Base-by-base conservation (phyloP, 2,329 filamentous ascomycete genomes). In the Diplodia corticola region DNA sequence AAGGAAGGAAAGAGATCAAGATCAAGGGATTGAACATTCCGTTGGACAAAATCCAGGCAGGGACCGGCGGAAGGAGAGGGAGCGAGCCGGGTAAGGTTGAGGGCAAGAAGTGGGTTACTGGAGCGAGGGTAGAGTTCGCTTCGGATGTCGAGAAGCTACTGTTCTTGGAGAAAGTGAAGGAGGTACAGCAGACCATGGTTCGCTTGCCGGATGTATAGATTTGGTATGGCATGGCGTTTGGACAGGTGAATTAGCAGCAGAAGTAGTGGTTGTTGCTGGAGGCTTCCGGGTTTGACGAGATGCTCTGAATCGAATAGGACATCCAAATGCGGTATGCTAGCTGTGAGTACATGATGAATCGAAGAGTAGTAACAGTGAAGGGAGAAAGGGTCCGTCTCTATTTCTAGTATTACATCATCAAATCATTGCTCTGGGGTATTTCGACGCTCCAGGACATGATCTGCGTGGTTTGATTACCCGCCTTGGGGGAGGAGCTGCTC, bases 51-150 rank as follows among this genome's bases (percentile, higher is more conserved):
- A 67, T 50, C 4, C 54, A 9, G 53, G 48, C 40, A 28, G n/a
- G n/a, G 9, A 22, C 33, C 10, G 63, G 50, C 13, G 48, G 37
- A 0, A 63, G 40, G 48, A 57, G 60, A 51, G 57, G 66, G 20
- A 48, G 66, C 26, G 61, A 37, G 28, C 44, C 51, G 4, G 60
- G 44, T n/a, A 61, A 40, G 40, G 67, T 76, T 1, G 74, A 78
- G 4, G 75, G 74, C 68, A 76, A 76, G 63, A 80, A 77, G 67
- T 73, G 74, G 35, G 77, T 82, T n/a, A 75, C 71, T 9, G 80
- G 80, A 1, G 76, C 79, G 3, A 74, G 73, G 70, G 76, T 82
- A 17, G 80, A 82, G 69, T 82, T 82, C 70, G 77, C 76, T 60
- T 77, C 69, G 2, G 79, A 80, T 49, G 73, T 72, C 26, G 80